A percentile compares a stretch with the other conserved stretches of the same genome.
Conservation (phyloP, 2,329 filamentous ascomycete genomes). For the Cytospora paraplurivora region DNA sequence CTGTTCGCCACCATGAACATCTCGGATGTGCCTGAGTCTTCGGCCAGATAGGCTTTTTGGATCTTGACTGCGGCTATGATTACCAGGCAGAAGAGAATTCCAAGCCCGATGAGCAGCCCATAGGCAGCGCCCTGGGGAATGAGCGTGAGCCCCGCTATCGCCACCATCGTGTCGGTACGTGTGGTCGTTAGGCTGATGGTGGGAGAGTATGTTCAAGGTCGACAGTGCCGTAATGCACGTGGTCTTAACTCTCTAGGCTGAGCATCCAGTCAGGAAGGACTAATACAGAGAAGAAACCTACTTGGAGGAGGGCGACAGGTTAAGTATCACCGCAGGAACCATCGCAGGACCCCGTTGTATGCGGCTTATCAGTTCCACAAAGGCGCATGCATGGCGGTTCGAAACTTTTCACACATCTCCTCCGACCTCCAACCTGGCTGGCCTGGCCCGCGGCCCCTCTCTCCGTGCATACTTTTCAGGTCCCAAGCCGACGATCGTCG, state of each 20-base stretch:
- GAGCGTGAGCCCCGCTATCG: slow-evolving; percentile 16
- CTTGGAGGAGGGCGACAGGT: too few relatives aligned
- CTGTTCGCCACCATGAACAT: slow-evolving; percentile 45
- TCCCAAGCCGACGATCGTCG: background rate
- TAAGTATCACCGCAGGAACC: too few relatives aligned
- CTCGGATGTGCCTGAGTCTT: slow-evolving; percentile 47
- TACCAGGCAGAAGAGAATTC: slow-evolving; percentile 49
- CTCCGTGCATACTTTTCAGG: background rate
- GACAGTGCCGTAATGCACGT: background rate
- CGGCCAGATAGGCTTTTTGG: slow-evolving; percentile 45
- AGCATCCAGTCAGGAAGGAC: background rate
- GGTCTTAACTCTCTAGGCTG: background rate
- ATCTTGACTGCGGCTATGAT: slow-evolving; percentile 49
- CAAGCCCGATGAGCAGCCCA: slow-evolving; percentile 51
- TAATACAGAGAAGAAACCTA: background rate
- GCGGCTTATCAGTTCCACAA: too few relatives aligned
- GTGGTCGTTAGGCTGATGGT: background rate
- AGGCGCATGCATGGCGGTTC: too few relatives aligned
- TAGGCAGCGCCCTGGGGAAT: slow-evolving; percentile 43
- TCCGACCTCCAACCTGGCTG: too few relatives aligned
- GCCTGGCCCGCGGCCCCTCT: background rate
- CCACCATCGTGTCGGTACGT: slow-evolving; percentile 2
- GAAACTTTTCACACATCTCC: too few relatives aligned
- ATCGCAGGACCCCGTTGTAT: too few relatives aligned
- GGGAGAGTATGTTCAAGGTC: background rate